Percentiles rank a stretch among this genome's conserved stretches.
Evolutionary conservation across 2,329 filamentous ascomycete species (phyloP).

Genomic region (Xylaria sp.): DNA sequence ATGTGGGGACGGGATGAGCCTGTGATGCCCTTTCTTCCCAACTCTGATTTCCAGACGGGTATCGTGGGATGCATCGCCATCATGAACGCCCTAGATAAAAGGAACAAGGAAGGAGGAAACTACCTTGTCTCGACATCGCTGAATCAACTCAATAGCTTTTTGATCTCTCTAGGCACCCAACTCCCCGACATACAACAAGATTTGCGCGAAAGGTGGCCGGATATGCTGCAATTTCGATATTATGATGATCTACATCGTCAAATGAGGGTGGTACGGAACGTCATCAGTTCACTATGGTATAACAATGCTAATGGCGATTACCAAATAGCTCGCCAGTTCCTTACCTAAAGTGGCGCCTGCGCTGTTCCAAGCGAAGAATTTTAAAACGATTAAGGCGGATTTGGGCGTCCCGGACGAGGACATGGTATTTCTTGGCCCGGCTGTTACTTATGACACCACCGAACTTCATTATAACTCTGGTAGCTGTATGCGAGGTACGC

Average conservation of each 20-base stretch:
- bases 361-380: constrained; percentile 34
- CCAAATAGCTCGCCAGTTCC: constrained; percentile 26
- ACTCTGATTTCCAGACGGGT: constrained; percentile 42
- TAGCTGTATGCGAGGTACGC: constrained; percentile 40
- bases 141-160: constrained; percentile 41
- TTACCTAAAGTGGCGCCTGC: constrained; percentile 35
- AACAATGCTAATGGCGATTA: constrained; percentile 12
- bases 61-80: constrained; percentile 40
- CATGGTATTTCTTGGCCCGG: constrained; percentile 41
- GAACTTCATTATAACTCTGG: constrained; percentile 38
- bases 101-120: constrained; percentile 35
- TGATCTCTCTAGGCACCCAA: constrained; percentile 40
- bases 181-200: constrained; percentile 31
- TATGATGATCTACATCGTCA: constrained; percentile 43
- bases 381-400: constrained; percentile 35
- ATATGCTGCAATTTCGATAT: constrained; percentile 35
- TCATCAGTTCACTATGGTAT: neutral
- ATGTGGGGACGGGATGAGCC: constrained; percentile 40
- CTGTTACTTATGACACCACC: constrained; percentile 38
- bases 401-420: constrained; percentile 38
- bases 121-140: constrained; percentile 42
- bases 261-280: constrained; percentile 37
- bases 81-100: constrained; percentile 37
- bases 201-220: constrained; percentile 36
- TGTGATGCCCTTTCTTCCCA: constrained; percentile 40